These are phyloP conservation scores for Podila epicladia DNA, from an alignment of 192 early-diverging fungal species.

Conservation along the genomic window DNA sequence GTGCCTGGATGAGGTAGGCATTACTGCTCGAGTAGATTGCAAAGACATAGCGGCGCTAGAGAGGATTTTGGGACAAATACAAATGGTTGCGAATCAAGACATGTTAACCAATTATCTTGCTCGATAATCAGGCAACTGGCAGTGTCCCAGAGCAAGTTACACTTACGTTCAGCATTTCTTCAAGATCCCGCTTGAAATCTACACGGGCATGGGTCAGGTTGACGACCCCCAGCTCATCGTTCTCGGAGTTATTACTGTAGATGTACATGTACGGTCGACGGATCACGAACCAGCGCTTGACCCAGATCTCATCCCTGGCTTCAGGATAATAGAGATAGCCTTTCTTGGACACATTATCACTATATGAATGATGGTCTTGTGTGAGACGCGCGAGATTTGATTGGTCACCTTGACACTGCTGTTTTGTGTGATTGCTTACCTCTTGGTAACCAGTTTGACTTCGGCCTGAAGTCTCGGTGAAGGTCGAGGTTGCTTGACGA, in stretches of 20 bases:
- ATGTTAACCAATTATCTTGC: background rate
- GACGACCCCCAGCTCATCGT: constrained; percentile 76
- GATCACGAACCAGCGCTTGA: constrained; percentile 82
- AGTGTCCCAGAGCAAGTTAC: background rate
- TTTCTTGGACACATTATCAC: constrained; percentile 62
- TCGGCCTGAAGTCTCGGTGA: constrained; percentile 40
- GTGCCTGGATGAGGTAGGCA: constrained; percentile 73
- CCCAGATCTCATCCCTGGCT: constrained; percentile 71
- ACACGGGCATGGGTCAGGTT: constrained; percentile 77
- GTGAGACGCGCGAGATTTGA: background rate
- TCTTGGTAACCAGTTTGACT: constrained; percentile 44
- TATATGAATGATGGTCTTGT: constrained; percentile 8
- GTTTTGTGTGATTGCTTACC: background rate
- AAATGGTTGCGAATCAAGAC: no score
- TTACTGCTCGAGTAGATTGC: constrained; percentile 76
- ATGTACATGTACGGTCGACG: constrained; percentile 84
- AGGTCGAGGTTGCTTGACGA: constrained; percentile 28
- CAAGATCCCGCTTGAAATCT: constrained; percentile 64
- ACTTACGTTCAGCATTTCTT: constrained; percentile 67
- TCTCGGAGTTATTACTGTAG: constrained; percentile 68
- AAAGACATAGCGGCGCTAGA: constrained; percentile 69
- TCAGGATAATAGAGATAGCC: constrained; percentile 64
- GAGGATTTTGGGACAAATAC: background rate
- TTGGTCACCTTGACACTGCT: background rate
- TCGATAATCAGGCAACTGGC: background rate